A percentile compares a stretch with the other conserved stretches of the same genome.
These are phyloP conservation scores for Aciculosporium take DNA, from an alignment of 2,329 filamentous ascomycete genomes.

Conservation along the genomic window DNA sequence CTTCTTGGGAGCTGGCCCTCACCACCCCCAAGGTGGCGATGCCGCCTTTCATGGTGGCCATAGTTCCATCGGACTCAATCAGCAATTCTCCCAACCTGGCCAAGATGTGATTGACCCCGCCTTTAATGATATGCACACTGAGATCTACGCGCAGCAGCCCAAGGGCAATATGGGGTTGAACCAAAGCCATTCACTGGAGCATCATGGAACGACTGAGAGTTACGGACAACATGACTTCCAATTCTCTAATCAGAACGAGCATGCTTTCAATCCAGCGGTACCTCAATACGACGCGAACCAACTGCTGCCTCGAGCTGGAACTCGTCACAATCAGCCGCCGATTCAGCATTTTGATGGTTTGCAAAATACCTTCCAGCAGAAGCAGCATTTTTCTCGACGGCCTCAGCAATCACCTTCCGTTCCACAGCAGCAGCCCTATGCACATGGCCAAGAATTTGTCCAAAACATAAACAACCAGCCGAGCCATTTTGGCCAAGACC, in stretches of 20 bases:
- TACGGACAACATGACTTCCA: conserved; percentile 21
- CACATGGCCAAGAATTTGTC: conserved; percentile 5
- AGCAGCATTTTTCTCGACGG: conserved; percentile 14
- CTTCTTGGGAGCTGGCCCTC: conserved; percentile 18
- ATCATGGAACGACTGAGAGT: conserved; percentile 15
- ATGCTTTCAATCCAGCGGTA: conserved; percentile 19
- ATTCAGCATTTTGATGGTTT: conserved; percentile 19
- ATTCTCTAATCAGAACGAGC: conserved; percentile 19
- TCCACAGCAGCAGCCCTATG: conserved; percentile 3
- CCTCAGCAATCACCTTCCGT: conserved; percentile 15
- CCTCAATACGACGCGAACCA: conserved; percentile 20
- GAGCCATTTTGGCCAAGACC: conserved; percentile 5
- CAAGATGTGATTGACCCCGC: conserved; percentile 24
- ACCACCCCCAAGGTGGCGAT: conserved; percentile 16
- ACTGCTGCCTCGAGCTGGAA: conserved; percentile 18
- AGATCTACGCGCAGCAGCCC: conserved; percentile 22
- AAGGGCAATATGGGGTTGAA: conserved; percentile 16
- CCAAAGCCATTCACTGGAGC: conserved; percentile 15
- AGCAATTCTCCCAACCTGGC: conserved; percentile 20
- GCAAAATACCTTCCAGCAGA: conserved; percentile 13
- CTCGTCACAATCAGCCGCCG: conserved; percentile 20
- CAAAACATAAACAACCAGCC: conserved; percentile 4
- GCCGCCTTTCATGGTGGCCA: conserved; percentile 18
- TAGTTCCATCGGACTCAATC: conserved; percentile 17
- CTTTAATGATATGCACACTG: conserved; percentile 23